These are phyloP conservation scores for Penicillium freii DNA, from an alignment of 2,329 filamentous ascomycete species.

Conservation along the genomic window DNA sequence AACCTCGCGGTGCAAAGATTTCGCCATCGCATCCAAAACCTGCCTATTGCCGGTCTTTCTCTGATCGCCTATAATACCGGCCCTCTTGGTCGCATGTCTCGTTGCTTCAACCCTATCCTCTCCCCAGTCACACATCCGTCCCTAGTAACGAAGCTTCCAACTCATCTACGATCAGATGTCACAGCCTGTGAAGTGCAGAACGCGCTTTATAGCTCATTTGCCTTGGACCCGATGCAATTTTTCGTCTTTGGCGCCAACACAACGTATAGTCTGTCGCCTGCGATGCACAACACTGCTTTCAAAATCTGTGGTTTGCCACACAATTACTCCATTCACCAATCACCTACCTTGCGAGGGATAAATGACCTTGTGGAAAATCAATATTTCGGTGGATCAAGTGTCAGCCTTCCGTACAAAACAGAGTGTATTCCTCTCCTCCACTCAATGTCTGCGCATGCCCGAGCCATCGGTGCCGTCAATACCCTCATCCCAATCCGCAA, in stretches of 20 bases:
- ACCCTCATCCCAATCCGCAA: conserved; percentile 70
- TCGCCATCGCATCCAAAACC: conserved; percentile 49
- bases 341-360: conserved; percentile 61
- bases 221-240: conserved; percentile 67
- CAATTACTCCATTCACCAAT: conserved; percentile 63
- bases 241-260: conserved; percentile 73
- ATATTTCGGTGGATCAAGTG: conserved; percentile 68
- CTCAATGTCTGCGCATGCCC: conserved; percentile 68
- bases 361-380: conserved; percentile 62
- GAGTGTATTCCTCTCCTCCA: conserved; percentile 65
- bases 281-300: conserved; percentile 73
- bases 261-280: conserved; percentile 70
- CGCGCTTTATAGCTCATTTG: conserved; percentile 64
- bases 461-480: conserved; percentile 73
- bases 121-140: conserved; percentile 58
- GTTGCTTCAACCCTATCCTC: conserved; percentile 64
- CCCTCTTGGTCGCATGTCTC: conserved; percentile 60
- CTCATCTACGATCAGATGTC: conserved; percentile 50
- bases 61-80: conserved; percentile 67
- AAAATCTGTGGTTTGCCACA: conserved; percentile 67
- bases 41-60: conserved; percentile 49
- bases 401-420: conserved; percentile 72
- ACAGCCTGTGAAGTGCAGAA: conserved; percentile 64
- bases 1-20: conserved; percentile 61
- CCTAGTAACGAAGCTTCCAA: conserved; percentile 45